phyloP scores from a whole-genome alignment of 345 rosid genomes.

The Adansonia digitata region DNA sequence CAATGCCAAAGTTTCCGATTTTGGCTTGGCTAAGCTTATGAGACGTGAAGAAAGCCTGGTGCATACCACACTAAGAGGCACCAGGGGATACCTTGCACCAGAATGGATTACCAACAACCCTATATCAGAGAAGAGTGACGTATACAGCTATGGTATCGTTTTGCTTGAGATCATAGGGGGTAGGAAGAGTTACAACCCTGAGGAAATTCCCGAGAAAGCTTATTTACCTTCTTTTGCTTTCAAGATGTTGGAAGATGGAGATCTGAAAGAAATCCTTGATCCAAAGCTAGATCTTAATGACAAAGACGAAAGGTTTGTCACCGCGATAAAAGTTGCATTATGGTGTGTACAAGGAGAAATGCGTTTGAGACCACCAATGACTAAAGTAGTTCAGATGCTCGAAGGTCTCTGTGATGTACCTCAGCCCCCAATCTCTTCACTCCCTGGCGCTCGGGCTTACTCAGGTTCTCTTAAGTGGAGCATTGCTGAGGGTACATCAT shows the following conservation, averaged over 20 bases:
- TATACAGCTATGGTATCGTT: slow-evolving; percentile 51
- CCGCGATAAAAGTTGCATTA: slow-evolving; percentile 43
- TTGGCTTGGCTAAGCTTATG: slow-evolving; percentile 57
- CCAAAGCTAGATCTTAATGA: slow-evolving; percentile 26
- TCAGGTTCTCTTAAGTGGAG: slow-evolving; percentile 30
- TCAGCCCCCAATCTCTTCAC: slow-evolving; percentile 28
- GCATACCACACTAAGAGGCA: slow-evolving; percentile 27
- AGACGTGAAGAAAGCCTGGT: slow-evolving; percentile 24
- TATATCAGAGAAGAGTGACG: slow-evolving; percentile 26
- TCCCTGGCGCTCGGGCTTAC: slow-evolving; percentile 17
- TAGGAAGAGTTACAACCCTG: slow-evolving; percentile 34
- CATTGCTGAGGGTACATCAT: slow-evolving; percentile 18
- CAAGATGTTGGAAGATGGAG: slow-evolving; percentile 46
- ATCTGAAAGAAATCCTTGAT: slow-evolving; percentile 34
- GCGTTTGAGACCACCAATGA: slow-evolving; percentile 47
- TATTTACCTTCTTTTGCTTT: slow-evolving; percentile 45
- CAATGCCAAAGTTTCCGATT: slow-evolving; percentile 57
- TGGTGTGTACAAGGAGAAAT: slow-evolving; percentile 58
- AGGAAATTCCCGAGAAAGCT: slow-evolving; percentile 29
- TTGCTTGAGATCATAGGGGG: slow-evolving; percentile 56
- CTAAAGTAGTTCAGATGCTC: slow-evolving; percentile 58
- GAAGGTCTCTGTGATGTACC: slow-evolving; percentile 41
- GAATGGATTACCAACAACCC: slow-evolving; percentile 49
- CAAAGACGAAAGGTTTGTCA: slow-evolving; percentile 22
- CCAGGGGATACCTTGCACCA: slow-evolving; percentile 64